Evolutionary conservation across 805 yeast species (phyloP).

Genomic region (Sugiyamaella mastotermitis): DNA sequence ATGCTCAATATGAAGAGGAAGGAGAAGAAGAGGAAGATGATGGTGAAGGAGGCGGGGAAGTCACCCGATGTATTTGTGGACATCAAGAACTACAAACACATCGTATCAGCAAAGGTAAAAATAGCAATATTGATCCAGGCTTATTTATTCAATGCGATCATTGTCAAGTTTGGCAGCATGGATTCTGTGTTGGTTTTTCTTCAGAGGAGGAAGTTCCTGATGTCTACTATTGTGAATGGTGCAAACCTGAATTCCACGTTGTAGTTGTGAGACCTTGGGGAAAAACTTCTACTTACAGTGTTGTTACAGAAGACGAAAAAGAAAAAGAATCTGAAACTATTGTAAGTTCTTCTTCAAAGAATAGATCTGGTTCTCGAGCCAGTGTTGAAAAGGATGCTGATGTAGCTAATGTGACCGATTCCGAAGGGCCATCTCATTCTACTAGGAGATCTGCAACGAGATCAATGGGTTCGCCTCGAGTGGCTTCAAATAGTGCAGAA

Average conservation of each 20-base stretch:
- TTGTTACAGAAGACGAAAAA: slow-evolving; percentile 2
- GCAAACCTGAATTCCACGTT: slow-evolving; percentile 79
- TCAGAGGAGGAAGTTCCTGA: slow-evolving; percentile 79
- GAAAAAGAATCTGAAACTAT: not conserved
- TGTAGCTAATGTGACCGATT: not conserved
- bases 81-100: slow-evolving; percentile 39
- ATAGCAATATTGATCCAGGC: slow-evolving; percentile 69
- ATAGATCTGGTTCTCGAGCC: not conserved
- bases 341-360: slow-evolving; percentile 1
- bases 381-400: slow-evolving; percentile 1
- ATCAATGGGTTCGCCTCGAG: slow-evolving; percentile 3
- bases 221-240: slow-evolving; percentile 89
- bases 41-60: slow-evolving; percentile 17
- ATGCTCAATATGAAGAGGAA: not conserved
- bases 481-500: not conserved
- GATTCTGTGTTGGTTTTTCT: slow-evolving; percentile 83
- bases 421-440: not conserved
- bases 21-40: slow-evolving; percentile 12
- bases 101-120: slow-evolving; percentile 20
- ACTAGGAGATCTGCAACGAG: not conserved
- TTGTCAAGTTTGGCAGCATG: slow-evolving; percentile 97
- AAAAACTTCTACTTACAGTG: slow-evolving; percentile 43
- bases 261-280: slow-evolving; percentile 43
- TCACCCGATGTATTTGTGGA: slow-evolving; percentile 53
- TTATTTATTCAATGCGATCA: slow-evolving; percentile 92